Conservation (phyloP, 2,329 filamentous ascomycete genomes). For the Aureobasidium lini region DNA sequence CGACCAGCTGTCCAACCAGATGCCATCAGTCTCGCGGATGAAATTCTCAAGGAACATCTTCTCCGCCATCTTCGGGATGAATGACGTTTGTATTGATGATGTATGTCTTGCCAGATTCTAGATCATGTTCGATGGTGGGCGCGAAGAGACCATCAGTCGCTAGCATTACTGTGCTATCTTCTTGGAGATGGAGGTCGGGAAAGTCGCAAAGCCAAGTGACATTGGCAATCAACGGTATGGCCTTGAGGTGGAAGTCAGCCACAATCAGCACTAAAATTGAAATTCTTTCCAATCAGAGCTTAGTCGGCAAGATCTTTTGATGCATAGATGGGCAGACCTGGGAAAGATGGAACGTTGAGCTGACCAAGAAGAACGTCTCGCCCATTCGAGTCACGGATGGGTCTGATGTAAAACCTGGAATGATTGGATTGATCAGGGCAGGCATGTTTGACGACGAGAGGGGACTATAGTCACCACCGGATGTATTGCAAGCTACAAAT, state of each 20-base stretch:
- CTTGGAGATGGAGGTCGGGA: conserved; percentile 15
- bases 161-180: neutral
- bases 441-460: neutral
- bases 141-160: neutral
- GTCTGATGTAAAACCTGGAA: conserved; percentile 41
- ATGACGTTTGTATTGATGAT: conserved; percentile 8
- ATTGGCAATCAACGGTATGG: conserved; percentile 29
- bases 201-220: conserved; percentile 31
- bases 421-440: conserved; percentile 33
- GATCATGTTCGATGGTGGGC: conserved; percentile 1
- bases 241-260: conserved; percentile 21
- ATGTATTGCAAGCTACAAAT: too few species aligned
- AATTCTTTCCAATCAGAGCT: conserved; percentile 29
- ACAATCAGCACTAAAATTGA: conserved; percentile 20
- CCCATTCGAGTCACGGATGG: conserved; percentile 34
- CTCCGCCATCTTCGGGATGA: neutral
- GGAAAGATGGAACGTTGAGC: conserved; percentile 40
- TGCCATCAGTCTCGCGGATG: neutral
- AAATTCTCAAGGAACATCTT: neutral
- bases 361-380: conserved; percentile 37
- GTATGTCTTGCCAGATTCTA: neutral
- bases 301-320: conserved; percentile 38
- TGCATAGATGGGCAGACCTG: conserved; percentile 39
- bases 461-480: too few species aligned
- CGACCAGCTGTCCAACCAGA: conserved; percentile 32